Evolutionary conservation across 2,329 filamentous ascomycete genomes (phyloP).

Genomic region (Fusarium liriodendri): DNA sequence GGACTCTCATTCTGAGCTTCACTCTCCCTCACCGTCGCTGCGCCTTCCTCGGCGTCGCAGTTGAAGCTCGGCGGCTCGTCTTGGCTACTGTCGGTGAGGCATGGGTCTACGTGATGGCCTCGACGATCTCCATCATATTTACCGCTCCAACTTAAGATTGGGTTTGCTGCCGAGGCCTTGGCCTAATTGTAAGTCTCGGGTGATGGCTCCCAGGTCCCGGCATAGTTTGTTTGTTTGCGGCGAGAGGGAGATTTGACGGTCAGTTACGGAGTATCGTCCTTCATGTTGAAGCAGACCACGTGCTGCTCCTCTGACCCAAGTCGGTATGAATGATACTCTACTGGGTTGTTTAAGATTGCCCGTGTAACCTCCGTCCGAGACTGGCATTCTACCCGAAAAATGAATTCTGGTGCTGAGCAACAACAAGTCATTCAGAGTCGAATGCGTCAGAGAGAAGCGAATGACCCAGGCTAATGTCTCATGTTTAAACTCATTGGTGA

Average conservation of each 20-base stretch:
- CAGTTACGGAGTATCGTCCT: background rate
- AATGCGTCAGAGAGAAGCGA: background rate
- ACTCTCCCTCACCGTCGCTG: slow-evolving; percentile 9
- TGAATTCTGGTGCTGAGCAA: background rate
- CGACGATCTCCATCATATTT: background rate
- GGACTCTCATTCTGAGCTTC: background rate
- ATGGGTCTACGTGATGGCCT: background rate
- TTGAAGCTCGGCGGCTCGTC: background rate
- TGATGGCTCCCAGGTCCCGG: too few species aligned
- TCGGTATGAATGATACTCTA: background rate
- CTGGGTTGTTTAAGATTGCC: background rate
- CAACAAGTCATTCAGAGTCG: background rate
- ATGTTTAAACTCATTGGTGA: background rate
- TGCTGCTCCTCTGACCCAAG: background rate
- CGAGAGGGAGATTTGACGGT: background rate
- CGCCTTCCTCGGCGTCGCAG: slow-evolving; percentile 17
- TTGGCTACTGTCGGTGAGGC: background rate
- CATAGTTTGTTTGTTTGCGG: slow-evolving; percentile 3
- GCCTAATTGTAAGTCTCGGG: background rate
- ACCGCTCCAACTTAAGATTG: background rate
- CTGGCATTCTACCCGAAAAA: background rate
- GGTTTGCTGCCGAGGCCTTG: background rate
- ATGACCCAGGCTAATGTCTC: background rate
- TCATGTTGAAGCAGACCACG: background rate
- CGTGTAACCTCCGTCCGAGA: background rate